These are phyloP conservation scores for Solanum paucissectum DNA, from an alignment of 257 asterid species.

Conservation along the genomic window DNA sequence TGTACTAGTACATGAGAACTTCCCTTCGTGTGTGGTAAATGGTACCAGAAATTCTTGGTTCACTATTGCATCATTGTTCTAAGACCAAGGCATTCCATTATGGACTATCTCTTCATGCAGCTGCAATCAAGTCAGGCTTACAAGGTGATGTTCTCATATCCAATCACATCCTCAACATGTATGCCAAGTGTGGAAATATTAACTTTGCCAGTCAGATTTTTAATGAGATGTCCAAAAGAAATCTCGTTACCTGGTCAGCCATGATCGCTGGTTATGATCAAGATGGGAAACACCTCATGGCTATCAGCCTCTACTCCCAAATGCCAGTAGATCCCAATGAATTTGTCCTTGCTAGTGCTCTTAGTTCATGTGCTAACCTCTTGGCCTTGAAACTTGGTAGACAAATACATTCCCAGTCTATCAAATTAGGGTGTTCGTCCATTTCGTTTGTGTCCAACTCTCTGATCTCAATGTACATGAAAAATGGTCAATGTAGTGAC, in stretches of 20 bases:
- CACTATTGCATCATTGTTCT: slow-evolving; percentile 46
- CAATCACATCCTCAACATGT: slow-evolving; percentile 55
- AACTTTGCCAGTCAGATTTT: slow-evolving; percentile 39
- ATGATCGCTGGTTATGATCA: slow-evolving; percentile 65
- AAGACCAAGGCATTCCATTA: slow-evolving; percentile 24
- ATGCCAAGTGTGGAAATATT: slow-evolving; percentile 55
- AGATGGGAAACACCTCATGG: slow-evolving; percentile 22
- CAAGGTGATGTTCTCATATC: slow-evolving; percentile 19
- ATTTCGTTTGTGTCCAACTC: slow-evolving; percentile 54
- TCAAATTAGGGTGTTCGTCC: slow-evolving; percentile 30
- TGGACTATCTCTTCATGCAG: slow-evolving; percentile 51
- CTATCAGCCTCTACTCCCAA: slow-evolving; percentile 29
- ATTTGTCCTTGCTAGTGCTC: slow-evolving; percentile 44
- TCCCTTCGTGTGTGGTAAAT: not conserved
- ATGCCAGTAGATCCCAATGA: slow-evolving; percentile 57
- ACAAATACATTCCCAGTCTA: slow-evolving; percentile 52
- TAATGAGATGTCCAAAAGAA: slow-evolving; percentile 47
- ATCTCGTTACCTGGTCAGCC: slow-evolving; percentile 61
- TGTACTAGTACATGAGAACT: not conserved
- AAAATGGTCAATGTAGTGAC: slow-evolving; percentile 39
- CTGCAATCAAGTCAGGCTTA: slow-evolving; percentile 43
- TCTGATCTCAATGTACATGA: slow-evolving; percentile 59
- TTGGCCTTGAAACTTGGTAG: slow-evolving; percentile 36
- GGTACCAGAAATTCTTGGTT: slow-evolving; percentile 36
- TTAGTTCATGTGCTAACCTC: slow-evolving; percentile 54